Base-by-base conservation (phyloP, 805 yeast species). In the Starmera quercuum region DNA sequence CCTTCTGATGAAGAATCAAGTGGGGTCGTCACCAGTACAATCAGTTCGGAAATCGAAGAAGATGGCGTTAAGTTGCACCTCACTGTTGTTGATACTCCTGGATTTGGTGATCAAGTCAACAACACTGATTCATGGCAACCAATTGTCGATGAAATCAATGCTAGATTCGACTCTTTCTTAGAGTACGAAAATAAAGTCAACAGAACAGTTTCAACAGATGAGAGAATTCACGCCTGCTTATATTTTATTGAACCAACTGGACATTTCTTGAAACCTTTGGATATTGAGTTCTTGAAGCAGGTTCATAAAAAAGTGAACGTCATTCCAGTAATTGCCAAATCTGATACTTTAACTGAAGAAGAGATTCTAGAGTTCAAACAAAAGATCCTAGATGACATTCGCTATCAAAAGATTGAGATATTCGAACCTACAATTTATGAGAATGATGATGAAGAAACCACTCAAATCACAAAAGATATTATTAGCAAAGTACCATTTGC, bases 181-280 rank as follows among this genome's bases (percentile, higher is more conserved):
- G 97, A 92, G 61, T 75, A 78, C 32, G 98, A 92, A 66, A 85
- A 85, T 51, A 78, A 80, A 54, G 71, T 85, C 39, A 78, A 77
- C 60, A 77, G 97, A 59, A 63, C 82, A 10, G 59, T 73, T 14
- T 69, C 80, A 42, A 69, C 64, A 37, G 98, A 92, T 61, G 73
- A 79, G 52, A 78, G 98, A 53, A 75, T 92, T 39, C 98, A 92
- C 59, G 97, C 96, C 22, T 77, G 87, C 56, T 64, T 92, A 42
- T 92, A 88, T 63, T 90, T 92, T 51, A 83, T 92, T 51, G 96
- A 90, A 63, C 98, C 98, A 47, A 88, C 97, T 18, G 97, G 96
- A 40, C 98, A 92, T 63, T 76, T 84, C 28, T 71, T 92, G 57
- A 83, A 80, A 56, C 79, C 96, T 14, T 69, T 92, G 51, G 98